Base-by-base conservation (phyloP, 1,139 yeast genomes). In the Komagataea norvegica region DNA sequence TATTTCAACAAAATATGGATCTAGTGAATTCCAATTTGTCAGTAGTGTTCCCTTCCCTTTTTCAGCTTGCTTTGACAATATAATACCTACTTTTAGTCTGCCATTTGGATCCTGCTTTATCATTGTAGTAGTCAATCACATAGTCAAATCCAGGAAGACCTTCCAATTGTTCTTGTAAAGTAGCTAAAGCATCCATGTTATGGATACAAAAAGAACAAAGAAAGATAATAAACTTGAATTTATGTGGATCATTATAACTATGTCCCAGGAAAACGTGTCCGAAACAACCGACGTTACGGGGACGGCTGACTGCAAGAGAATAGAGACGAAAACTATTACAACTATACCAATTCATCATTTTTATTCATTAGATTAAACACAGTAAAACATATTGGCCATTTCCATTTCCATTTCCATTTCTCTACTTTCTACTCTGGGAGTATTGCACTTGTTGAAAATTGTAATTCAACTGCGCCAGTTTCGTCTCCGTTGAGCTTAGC, bases 1-100 rank as follows among this genome's bases (percentile, higher is more conserved):
- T 51, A 63, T 49, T 41, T 62, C 60, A 43, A 78, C 86, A 43
- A 74, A 74, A 52, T 61, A 88, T 3, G 96, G 96, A 52, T 87
- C 82, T 49, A 43, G n/a, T n/a, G n/a, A n/a, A n/a, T n/a, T n/a
- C n/a, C n/a, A n/a, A n/a, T n/a, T n/a, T n/a, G n/a, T n/a, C n/a
- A n/a, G n/a, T n/a, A n/a, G n/a, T n/a, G n/a, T n/a, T n/a, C n/a
- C n/a, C n/a, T n/a, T n/a, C n/a, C n/a, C n/a, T n/a, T n/a, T n/a
- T n/a, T n/a, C n/a, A n/a, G n/a, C n/a, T n/a, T n/a, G n/a, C n/a
- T n/a, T n/a, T n/a, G n/a, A n/a, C n/a, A n/a, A n/a, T n/a, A n/a
- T n/a, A n/a, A 11, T 14, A 30, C 26, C 17, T 32, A 57, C 64
- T 64, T 43, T 70, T 74, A 4, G 79, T 70, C 46, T 80, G 73